phyloP scores from a whole-genome alignment of 2,329 filamentous ascomycete genomes.

The Orbilia oligospora region DNA sequence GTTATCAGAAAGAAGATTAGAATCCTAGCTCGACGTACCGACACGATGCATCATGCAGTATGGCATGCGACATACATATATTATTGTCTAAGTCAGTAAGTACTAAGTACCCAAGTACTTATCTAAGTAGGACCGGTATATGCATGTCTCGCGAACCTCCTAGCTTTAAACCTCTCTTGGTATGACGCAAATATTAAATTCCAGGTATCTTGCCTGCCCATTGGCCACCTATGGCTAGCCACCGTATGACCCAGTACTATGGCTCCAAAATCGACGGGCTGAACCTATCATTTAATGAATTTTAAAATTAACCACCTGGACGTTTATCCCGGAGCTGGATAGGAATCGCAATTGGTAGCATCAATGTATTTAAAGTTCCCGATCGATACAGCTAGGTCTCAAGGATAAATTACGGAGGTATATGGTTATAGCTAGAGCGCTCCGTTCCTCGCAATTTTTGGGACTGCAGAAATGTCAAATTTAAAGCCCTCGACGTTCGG shows the following conservation, averaged over 20 bases:
- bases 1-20: slow-evolving; percentile 30
- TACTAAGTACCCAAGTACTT: too few species aligned
- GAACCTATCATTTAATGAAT: background rate
- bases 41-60: slow-evolving; percentile 39
- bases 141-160: slow-evolving; percentile 42
- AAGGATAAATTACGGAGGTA: background rate
- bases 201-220: background rate
- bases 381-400: background rate
- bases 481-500: background rate
- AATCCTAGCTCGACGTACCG: slow-evolving; percentile 24
- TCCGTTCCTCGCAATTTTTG: background rate
- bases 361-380: background rate
- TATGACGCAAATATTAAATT: slow-evolving; percentile 18
- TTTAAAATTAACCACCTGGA: background rate
- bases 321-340: too few species aligned
- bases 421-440: background rate
- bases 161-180: background rate
- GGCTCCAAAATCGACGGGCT: background rate
- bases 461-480: background rate
- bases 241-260: background rate
- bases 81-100: too few species aligned
- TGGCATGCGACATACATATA: slow-evolving; percentile 7
- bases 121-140: background rate
- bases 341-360: background rate
- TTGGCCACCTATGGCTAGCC: background rate